A percentile compares a stretch with the other conserved stretches of the same genome.
These are phyloP conservation scores for Tylopilus vinaceipallidus DNA, from an alignment of 768 basidiomycete species.

Conservation along the genomic window DNA sequence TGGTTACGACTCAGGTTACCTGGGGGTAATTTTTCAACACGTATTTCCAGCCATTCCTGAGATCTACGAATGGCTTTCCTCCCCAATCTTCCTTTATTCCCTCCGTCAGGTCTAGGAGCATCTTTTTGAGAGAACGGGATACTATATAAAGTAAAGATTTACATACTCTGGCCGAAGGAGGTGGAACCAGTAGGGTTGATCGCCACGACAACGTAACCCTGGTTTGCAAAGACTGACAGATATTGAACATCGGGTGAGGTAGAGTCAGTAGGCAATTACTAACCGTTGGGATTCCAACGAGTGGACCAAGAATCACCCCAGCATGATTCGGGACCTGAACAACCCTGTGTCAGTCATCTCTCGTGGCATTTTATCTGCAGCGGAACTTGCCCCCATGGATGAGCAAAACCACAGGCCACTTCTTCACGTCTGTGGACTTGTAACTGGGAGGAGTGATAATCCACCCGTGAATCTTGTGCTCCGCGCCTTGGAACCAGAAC, in stretches of 20 bases:
- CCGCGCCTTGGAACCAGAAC: conserved; percentile 88
- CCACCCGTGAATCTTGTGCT: conserved; percentile 82
- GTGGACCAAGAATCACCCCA: conserved; percentile 94
- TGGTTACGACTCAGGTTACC: conserved; percentile 34
- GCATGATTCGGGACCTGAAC: conserved; percentile 68
- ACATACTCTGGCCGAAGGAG: conserved; percentile 80
- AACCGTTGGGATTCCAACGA: conserved; percentile 89
- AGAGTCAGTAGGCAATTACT: not conserved
- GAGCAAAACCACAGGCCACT: conserved; percentile 76
- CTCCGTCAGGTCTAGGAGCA: conserved; percentile 67
- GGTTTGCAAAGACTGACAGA: conserved; percentile 69
- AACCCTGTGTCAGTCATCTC: not conserved
- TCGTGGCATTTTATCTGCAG: not conserved
- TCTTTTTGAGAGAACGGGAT: not conserved
- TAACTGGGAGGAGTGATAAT: conserved; percentile 78
- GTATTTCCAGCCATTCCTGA: conserved; percentile 73
- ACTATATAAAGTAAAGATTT: not conserved
- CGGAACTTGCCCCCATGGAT: conserved; percentile 67
- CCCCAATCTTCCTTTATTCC: conserved; percentile 82
- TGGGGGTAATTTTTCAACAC: conserved; percentile 66
- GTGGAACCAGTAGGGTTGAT: conserved; percentile 96
- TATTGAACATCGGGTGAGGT: not conserved
- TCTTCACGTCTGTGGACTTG: conserved; percentile 59
- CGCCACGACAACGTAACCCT: conserved; percentile 84
- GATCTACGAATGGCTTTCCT: conserved; percentile 79